A percentile compares a stretch with the other conserved stretches of the same genome.
Conservation (phyloP, 352 stramenopile genomes). For the Pythium brachiatum region DNA sequence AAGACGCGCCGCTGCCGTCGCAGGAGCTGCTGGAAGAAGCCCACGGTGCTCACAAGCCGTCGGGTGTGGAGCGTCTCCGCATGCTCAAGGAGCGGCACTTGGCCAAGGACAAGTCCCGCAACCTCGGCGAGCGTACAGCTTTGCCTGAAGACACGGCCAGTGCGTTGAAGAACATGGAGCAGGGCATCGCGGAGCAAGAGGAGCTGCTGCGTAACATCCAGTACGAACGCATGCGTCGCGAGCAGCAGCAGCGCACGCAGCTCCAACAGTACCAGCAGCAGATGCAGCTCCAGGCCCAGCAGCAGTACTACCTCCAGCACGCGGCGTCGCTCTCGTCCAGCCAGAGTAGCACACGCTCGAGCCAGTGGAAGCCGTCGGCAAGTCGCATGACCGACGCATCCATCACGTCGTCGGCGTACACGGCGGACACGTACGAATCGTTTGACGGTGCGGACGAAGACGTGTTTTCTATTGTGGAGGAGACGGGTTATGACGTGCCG, state of each 20-base stretch:
- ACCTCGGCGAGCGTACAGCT: conserved; percentile 14
- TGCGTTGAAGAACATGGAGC: conserved; percentile 51
- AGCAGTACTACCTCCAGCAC: conserved; percentile 23
- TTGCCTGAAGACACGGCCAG: conserved; percentile 20
- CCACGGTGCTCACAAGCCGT: conserved; percentile 37
- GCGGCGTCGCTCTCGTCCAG: conserved; percentile 21
- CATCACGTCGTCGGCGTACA: conserved; percentile 21
- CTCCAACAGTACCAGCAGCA: conserved; percentile 15
- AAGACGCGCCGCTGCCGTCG: conserved; percentile 19
- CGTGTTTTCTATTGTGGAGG: conserved; percentile 17
- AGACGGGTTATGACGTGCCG: conserved; percentile 9
- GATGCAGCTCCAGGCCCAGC: conserved; percentile 8
- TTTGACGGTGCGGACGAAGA: conserved; percentile 20
- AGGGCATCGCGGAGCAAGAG: conserved; percentile 64
- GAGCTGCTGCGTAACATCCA: conserved; percentile 56
- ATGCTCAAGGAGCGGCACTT: conserved; percentile 64
- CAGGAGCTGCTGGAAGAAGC: conserved; percentile 34
- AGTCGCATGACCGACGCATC: conserved; percentile 20
- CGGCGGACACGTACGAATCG: conserved; percentile 11
- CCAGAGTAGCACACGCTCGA: conserved; percentile 4
- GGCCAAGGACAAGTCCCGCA: conserved; percentile 59
- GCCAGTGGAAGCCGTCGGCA: conserved; percentile 19
- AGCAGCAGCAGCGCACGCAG: conserved; percentile 24
- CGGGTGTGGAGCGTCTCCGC: conserved; percentile 41
- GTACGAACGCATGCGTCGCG: conserved; percentile 38